These are phyloP conservation scores for Nyctanthes arbortristis DNA, from an alignment of 257 asterid genomes.

Conservation along the genomic window DNA sequence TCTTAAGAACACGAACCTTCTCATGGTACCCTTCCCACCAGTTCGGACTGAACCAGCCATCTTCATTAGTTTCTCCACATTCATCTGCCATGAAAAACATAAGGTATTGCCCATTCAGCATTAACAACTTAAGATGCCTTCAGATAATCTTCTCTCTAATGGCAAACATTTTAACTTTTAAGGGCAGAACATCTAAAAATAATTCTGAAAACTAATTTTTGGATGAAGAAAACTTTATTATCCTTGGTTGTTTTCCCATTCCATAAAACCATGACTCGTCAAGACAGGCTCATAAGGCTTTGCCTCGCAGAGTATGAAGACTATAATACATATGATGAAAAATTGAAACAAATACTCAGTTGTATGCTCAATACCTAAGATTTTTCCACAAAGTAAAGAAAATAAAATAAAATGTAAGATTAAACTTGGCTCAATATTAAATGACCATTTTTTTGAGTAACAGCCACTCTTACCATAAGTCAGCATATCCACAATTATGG, in stretches of 20 bases:
- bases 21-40: conserved; percentile 76
- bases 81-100: conserved; percentile 45
- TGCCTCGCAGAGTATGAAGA: background rate
- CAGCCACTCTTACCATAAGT: background rate
- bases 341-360: background rate
- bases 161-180: background rate
- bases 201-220: background rate
- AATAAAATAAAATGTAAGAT: background rate
- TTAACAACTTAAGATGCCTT: background rate
- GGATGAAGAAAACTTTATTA: background rate
- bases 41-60: conserved; percentile 83
- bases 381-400: background rate
- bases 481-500: background rate
- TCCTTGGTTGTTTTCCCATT: too few relatives aligned
- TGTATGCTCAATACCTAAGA: background rate
- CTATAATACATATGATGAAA: background rate
- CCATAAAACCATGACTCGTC: background rate
- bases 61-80: conserved; percentile 74
- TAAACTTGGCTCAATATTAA: background rate
- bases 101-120: background rate
- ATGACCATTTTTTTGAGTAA: background rate
- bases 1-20: conserved; percentile 47
- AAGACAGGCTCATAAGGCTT: background rate
- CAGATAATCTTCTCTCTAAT: background rate
- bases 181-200: background rate